Base-by-base conservation (phyloP, 139 green algal species). In the Volvox reticuliferus region DNA sequence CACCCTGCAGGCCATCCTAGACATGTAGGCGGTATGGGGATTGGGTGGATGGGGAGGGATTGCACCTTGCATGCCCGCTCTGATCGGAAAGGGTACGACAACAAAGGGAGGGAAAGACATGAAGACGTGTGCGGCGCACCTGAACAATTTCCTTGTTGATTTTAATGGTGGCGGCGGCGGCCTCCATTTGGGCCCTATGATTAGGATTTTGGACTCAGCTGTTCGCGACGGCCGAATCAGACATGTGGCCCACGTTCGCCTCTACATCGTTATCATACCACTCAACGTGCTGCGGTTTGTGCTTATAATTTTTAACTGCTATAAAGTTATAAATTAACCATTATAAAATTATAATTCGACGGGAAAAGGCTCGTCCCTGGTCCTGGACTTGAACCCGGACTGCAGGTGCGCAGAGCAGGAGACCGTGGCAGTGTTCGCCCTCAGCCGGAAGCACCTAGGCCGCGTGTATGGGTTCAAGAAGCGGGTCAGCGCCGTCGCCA, bases 401-500 rank as follows among this genome's bases (percentile, higher is more conserved):
- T 73, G 33, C 88, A 94, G 86, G 86, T 94, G 93, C 55, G 61
- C 91, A 19, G 88, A 90, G 33, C 36, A 78, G 16, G 88, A 75
- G 36, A 87, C 96, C 24, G 93, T 95, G 1, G 87, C 96, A 0
- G 92, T 98, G 37, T 98, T 98, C 93, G 95, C 95, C 0, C 91
- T 98, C 2, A 97, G 89, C n/a, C 95, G 96, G 30, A 97, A 97
- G 88, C 95, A 95, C 79, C 93, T 98, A 88, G 97, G 97, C 30
- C 92, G 96, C 82, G 92, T 98, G 33, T 98, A 97, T 91, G 97
- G 97, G 30, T 94, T 92, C 36, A 93, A 95, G 71, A 98, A 98
- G 92, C 94, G 93, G 71, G 97, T 98, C 91, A 95, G 89, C 76
- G 96, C 97, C 0, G 95, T 98, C 3, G 97, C 96, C 0, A 67